These are phyloP conservation scores for Sphaerostilbella broomeana DNA, from an alignment of 2,329 filamentous ascomycete species.

Conservation along the genomic window DNA sequence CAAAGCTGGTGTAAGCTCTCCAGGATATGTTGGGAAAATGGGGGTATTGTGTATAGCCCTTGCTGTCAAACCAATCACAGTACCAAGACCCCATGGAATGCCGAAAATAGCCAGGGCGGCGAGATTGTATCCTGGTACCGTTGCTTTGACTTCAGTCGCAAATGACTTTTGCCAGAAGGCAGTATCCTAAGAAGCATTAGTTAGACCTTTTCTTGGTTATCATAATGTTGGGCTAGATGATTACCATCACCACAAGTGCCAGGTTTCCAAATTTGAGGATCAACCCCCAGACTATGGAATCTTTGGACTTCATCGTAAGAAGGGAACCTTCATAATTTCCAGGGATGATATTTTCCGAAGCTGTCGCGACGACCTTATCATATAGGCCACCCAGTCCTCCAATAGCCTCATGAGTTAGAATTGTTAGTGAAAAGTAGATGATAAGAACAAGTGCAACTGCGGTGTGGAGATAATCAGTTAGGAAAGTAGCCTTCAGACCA, in stretches of 20 bases:
- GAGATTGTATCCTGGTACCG: slow-evolving; percentile 9
- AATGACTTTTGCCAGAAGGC: slow-evolving; percentile 12
- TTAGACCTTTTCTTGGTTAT: no score
- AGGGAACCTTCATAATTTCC: slow-evolving; percentile 7
- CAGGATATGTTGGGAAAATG: slow-evolving; percentile 10
- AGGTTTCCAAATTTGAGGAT: slow-evolving; percentile 11
- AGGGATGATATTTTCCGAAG: slow-evolving; percentile 5
- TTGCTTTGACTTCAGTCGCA: slow-evolving; percentile 8
- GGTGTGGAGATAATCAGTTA: slow-evolving; percentile 10
- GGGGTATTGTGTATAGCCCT: slow-evolving; percentile 10
- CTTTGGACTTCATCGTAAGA: slow-evolving; percentile 10
- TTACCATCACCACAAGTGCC: slow-evolving; percentile 10
- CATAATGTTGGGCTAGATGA: no score
- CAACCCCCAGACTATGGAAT: slow-evolving; percentile 6
- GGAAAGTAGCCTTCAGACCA: slow-evolving; percentile 9
- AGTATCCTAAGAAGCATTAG: slow-evolving; percentile 8
- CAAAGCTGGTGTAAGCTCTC: slow-evolving; percentile 2
- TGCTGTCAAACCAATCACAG: slow-evolving; percentile 8
- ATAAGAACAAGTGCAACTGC: slow-evolving; percentile 8
- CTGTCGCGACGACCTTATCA: slow-evolving; percentile 7
- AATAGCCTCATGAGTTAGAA: slow-evolving; percentile 6
- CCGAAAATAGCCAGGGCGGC: slow-evolving; percentile 9
- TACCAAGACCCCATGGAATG: slow-evolving; percentile 11
- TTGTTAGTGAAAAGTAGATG: slow-evolving; percentile 6
- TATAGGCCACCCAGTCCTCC: slow-evolving; percentile 8